Base-by-base conservation (phyloP, 139 green algal species). In the Chlorella sp. region DNA sequence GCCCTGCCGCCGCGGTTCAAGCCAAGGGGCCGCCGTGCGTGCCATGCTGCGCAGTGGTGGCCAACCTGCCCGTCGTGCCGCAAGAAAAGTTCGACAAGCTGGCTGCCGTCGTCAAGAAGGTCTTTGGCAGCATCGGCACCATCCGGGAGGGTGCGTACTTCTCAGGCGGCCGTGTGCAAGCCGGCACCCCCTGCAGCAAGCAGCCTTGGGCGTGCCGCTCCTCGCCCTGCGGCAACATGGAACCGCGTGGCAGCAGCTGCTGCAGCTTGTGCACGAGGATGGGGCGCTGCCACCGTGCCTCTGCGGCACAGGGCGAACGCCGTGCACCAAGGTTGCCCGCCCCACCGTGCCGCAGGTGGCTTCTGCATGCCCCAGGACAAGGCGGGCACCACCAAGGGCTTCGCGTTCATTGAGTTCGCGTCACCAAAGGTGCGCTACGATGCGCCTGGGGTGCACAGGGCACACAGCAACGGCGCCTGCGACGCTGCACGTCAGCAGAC, bases 71-170 rank as follows among this genome's bases (percentile, higher is more conserved):
- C 2, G 74, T 91, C 49, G 92, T 98, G 24, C 73, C 81, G 3
- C 73, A 84, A 22, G 93, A 96, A 66, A 99, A 99, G 85, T 89
- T 89, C 50, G 95, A 97, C 0, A 99, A 99, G 87, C 90, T 99
- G 49, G 77, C 77, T 4, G 86, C 67, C 29, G 91, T 99, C 42
- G 71, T 99, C 3, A 88, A 80, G 50, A 98, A 95, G 76, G 91
- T 99, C 34, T 95, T 94, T 73, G 69, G 80, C 61, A 89, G 94
- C 67, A 88, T 94, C 31, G 95, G 94, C 31, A 83, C 70, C 66
- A 87, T 99, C 35, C 75, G 88, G 22, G 90, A 95, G 62, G 89
- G 88, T 93, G 33, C 49, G 75, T 74, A 14, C 62, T 42, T 49
- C 4, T 5, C 17, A 20, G 26, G 14, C 59, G 6, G 49, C 49